Evolutionary conservation across 805 yeast species (phyloP), one percentile per base, ranked within the genome.

Genomic region (Ogataea corticis): DNA sequence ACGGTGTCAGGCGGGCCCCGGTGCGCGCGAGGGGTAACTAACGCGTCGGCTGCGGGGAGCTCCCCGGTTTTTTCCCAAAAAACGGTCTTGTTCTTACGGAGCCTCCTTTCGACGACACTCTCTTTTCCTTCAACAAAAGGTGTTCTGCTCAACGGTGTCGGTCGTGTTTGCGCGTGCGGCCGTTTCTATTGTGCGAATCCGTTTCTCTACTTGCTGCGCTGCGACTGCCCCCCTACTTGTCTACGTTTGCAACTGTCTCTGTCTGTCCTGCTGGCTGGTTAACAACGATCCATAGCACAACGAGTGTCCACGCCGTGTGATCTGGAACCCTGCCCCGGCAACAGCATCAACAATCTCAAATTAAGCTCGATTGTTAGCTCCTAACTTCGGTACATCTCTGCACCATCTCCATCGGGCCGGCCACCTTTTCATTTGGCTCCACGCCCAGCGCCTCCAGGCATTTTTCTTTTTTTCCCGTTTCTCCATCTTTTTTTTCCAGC

Each of bases 401-500:
- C 35, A 28, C 15, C 35, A 7, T 14, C 29, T 16, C 27, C 41
- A 12, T 21, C 21, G 11, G 13, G 12, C 23, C 13, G 15, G 18
- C 29, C 29, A 28, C 9, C n/a, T 17, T 33, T 16, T 15, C 32
- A 9, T 7, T n/a, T 12, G 13, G 16, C 12, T 36, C 16, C 30
- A 28, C 33, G 19, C 13, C n/a, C 19, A 11, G 14, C 44, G 31
- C 25, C 41, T 29, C 33, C 40, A 33, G 25, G 35, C 38, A 15
- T 27, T 37, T 19, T 39, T 30, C 31, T 38, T 33, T 44, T 39
- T 30, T 17, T 40, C 38, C 41, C 32, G 6, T 33, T 29, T 33
- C 32, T 33, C 38, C 32, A 31, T 32, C 23, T 42, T 36, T 42
- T 36, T 42, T 42, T 42, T 42, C 37, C 33, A 31, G 13, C 37